These are phyloP conservation scores for Linnemannia exigua DNA, from an alignment of 192 early-diverging fungal genomes.

Conservation along the genomic window DNA sequence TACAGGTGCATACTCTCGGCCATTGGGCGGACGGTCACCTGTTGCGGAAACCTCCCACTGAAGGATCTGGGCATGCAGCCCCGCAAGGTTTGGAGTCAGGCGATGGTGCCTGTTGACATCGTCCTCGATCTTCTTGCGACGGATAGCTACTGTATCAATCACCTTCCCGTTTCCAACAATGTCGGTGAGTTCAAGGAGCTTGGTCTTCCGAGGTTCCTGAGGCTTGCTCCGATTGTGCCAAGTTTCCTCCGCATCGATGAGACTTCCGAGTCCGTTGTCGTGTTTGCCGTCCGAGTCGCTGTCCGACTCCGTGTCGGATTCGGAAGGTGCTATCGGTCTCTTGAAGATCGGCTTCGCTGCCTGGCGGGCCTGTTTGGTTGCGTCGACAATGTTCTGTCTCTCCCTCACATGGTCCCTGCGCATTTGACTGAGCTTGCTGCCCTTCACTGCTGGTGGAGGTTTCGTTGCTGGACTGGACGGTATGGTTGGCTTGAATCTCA, in stretches of 20 bases:
- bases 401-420: constrained; percentile 29
- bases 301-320: constrained; percentile 41
- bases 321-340: constrained; percentile 2
- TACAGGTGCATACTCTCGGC: constrained; percentile 58
- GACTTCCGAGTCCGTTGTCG: constrained; percentile 38
- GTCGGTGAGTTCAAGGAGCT: constrained; percentile 57
- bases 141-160: constrained; percentile 25
- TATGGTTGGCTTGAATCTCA: constrained; percentile 11
- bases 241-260: constrained; percentile 44
- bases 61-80: constrained; percentile 71
- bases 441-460: constrained; percentile 43
- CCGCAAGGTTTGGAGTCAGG: constrained; percentile 66
- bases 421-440: constrained; percentile 55
- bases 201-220: constrained; percentile 56
- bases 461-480: constrained; percentile 32
- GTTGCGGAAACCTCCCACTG: constrained; percentile 69
- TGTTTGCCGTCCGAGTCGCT: constrained; percentile 46
- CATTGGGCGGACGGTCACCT: constrained; percentile 70
- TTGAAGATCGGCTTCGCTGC: not conserved
- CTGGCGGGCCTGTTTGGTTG: constrained; percentile 39
- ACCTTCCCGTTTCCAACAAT: constrained; percentile 17
- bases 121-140: constrained; percentile 30
- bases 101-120: constrained; percentile 62
- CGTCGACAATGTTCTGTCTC: constrained; percentile 30
- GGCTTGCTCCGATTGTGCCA: constrained; percentile 50